Evolutionary conservation across 1,284 basidiomycete species (phyloP), one percentile per base, ranked within the genome.

Genomic region (Ceraceosorus guamensis): DNA sequence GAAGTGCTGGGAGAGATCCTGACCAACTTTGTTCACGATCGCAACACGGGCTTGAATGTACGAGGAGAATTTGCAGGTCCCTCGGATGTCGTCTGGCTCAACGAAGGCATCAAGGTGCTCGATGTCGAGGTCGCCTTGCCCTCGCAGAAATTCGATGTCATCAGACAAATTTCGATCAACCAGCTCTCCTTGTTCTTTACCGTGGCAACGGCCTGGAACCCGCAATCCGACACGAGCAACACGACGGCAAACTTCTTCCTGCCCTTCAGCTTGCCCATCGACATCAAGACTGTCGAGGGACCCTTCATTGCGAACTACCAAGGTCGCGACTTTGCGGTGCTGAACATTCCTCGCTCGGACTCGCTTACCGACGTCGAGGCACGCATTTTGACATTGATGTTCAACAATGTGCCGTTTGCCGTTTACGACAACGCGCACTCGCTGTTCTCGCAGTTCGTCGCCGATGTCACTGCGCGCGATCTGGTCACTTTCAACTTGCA

Each of bases 51-150:
- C 51, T 79, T 89, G 16, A 69, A 79, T 30, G 84, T 88, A 30
- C 79, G 81, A 41, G 87, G 87, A 44, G 79, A 81, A 45, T 82
- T 81, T 58, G 86, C 85, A 5, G 85, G 85, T 13, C 81, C 85
- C 0, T 78, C 79, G 55, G 81, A 83, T 65, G 73, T 85, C 13
- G 81, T 82, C 1, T 89, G 87, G 87, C 78, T 89, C 31, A 87
- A 87, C 70, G 82, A 85, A 48, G 87, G 83, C 33, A 87, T 89
- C 73, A 83, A 84, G 77, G 77, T 79, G 41, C 82, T 89, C n/a
- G 75, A 79, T 52, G 79, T 88, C 3, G 76, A 78, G 2, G 83
- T 87, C 0, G 77, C 81, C 16, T 79, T 89, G 43, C 87, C 87
- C 0, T 85, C 87, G 62, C 81, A 79, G 59, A 84, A 85, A 33